These are phyloP conservation scores for Podila horticola DNA, from an alignment of 192 early-diverging fungal genomes.

Conservation along the genomic window DNA sequence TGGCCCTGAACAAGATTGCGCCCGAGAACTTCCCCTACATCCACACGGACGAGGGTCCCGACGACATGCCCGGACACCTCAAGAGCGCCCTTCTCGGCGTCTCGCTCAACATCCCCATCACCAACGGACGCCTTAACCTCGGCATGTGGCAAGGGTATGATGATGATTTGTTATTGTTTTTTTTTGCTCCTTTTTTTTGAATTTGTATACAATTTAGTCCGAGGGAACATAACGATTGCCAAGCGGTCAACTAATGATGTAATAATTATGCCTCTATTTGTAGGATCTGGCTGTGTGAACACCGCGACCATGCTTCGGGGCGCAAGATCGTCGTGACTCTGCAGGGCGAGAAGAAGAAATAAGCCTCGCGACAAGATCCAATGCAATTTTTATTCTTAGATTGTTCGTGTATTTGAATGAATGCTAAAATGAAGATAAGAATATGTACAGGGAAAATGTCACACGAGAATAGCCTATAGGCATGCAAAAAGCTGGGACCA, in stretches of 20 bases:
- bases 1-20: slow-evolving; percentile 83
- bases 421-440: background rate
- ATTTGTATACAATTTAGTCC: background rate
- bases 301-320: slow-evolving; percentile 66
- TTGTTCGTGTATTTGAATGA: too few relatives aligned
- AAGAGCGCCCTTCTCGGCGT: slow-evolving; percentile 87
- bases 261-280: background rate
- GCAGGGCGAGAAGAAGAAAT: slow-evolving; percentile 69
- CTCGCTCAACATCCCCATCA: slow-evolving; percentile 88
- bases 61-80: slow-evolving; percentile 94
- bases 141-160: slow-evolving; percentile 88
- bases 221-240: too few relatives aligned
- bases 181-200: background rate
- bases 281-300: slow-evolving; percentile 82
- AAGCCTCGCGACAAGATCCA: too few relatives aligned
- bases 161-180: background rate
- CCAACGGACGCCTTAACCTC: slow-evolving; percentile 77
- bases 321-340: slow-evolving; percentile 79
- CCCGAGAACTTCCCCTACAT: slow-evolving; percentile 82
- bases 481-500: too few relatives aligned
- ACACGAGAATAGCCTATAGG: too few relatives aligned
- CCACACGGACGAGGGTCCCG: slow-evolving; percentile 88
- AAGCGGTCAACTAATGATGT: too few relatives aligned
- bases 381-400: background rate
- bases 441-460: background rate